A percentile compares a stretch with the other conserved stretches of the same genome.
These are phyloP conservation scores for Neopestalotiopsis sp. DNA, from an alignment of 2,329 filamentous ascomycete genomes.

Conservation along the genomic window DNA sequence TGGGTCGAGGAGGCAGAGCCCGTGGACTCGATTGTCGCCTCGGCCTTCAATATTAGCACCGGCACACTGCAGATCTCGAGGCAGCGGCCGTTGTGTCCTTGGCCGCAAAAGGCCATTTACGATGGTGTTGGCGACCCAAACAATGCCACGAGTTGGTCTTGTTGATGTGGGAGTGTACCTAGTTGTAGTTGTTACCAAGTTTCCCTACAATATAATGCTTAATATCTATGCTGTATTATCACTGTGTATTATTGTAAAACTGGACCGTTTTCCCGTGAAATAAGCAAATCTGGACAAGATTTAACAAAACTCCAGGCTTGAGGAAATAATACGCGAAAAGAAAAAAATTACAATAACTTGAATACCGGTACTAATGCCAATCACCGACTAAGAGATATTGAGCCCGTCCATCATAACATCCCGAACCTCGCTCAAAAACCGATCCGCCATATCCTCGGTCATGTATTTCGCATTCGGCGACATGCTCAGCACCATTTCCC, in stretches of 20 bases:
- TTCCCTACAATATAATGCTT: background rate
- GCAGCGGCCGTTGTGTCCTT: conserved; percentile 14
- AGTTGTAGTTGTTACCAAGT: background rate
- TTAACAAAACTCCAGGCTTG: no score
- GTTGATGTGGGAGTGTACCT: background rate
- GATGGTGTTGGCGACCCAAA: conserved; percentile 6
- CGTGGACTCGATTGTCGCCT: conserved; percentile 32
- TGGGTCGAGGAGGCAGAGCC: conserved; percentile 36
- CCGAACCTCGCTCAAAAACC: background rate
- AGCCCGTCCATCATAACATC: background rate
- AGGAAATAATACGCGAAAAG: no score
- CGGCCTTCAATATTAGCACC: conserved; percentile 10
- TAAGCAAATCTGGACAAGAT: no score
- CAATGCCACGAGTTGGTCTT: conserved; percentile 12
- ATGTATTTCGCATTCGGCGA: conserved; percentile 1
- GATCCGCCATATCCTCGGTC: background rate
- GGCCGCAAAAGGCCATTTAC: conserved; percentile 15
- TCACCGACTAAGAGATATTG: background rate
- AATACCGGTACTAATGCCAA: background rate
- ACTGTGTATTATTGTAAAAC: no score
- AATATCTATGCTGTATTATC: background rate
- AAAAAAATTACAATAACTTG: no score
- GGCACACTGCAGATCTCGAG: background rate
- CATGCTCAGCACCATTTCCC: background rate
- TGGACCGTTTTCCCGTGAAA: no score